These are phyloP conservation scores for Graphilbum sp. DNA, from an alignment of 2,329 filamentous ascomycete genomes.

Conservation along the genomic window DNA sequence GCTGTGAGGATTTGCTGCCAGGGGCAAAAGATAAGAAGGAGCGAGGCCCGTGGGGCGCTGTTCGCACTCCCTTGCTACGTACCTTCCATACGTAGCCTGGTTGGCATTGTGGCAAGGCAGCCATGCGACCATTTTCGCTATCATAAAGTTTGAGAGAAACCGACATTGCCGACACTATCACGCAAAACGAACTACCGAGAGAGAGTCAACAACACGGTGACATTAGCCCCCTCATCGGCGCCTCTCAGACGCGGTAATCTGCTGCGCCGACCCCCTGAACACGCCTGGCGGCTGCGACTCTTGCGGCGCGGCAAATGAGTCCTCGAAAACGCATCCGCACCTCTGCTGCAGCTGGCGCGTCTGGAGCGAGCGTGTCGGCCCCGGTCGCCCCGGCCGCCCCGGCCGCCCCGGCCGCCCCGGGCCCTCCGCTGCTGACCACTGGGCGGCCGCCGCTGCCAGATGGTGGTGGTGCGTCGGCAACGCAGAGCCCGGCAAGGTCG, in stretches of 20 bases:
- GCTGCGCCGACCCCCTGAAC: too few species aligned
- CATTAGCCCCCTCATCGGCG: too few species aligned
- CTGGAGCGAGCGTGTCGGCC: neutral
- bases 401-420: neutral
- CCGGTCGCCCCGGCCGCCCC: neutral
- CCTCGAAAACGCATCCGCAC: conserved; percentile 24
- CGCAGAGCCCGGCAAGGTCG: conserved; percentile 4
- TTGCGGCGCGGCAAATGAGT: conserved; percentile 16
- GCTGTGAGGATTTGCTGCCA: neutral
- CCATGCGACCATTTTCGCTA: neutral
- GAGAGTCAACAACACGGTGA: too few species aligned
- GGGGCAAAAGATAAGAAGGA: neutral
- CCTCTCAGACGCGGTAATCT: too few species aligned
- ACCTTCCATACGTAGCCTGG: conserved; percentile 5
- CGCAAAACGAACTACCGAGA: too few species aligned
- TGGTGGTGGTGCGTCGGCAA: neutral
- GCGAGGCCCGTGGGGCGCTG: neutral
- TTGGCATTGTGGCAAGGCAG: conserved; percentile 3
- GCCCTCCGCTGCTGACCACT: too few species aligned
- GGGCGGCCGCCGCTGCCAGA: neutral
- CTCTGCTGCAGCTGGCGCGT: conserved; percentile 13
- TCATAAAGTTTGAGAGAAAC: neutral
- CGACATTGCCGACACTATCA: neutral
- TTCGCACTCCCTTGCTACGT: too few species aligned
- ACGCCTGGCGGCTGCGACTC: neutral